Evolutionary conservation across 345 rosid genomes (phyloP).

Genomic region (Ceriops zippeliana): DNA sequence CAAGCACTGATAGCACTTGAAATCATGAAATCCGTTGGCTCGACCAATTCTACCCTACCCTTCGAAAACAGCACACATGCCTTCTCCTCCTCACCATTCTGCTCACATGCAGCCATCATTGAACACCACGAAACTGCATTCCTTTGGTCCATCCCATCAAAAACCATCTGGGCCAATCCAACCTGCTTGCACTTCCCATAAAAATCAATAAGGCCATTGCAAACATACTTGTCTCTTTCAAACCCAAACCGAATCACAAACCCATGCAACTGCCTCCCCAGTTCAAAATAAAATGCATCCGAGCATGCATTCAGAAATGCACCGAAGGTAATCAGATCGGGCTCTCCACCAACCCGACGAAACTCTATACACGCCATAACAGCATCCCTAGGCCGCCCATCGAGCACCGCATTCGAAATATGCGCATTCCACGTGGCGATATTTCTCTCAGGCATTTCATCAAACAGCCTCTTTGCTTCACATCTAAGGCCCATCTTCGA

Average conservation of each 20-base stretch:
- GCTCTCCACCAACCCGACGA: slow-evolving; percentile 48
- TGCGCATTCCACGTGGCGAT: slow-evolving; percentile 68
- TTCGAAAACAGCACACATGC: slow-evolving; percentile 46
- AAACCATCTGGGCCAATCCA: slow-evolving; percentile 43
- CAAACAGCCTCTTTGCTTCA: slow-evolving; percentile 67
- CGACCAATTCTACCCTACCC: slow-evolving; percentile 51
- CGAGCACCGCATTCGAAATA: slow-evolving; percentile 63
- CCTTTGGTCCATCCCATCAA: slow-evolving; percentile 45
- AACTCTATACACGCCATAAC: slow-evolving; percentile 50
- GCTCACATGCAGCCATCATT: slow-evolving; percentile 57
- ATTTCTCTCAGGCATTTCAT: slow-evolving; percentile 71
- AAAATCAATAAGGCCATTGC: slow-evolving; percentile 72
- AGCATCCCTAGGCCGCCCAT: slow-evolving; percentile 46
- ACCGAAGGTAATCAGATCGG: slow-evolving; percentile 67
- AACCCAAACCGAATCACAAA: slow-evolving; percentile 53
- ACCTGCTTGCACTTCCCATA: slow-evolving; percentile 75
- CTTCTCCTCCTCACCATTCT: slow-evolving; percentile 70
- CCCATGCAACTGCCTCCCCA: slow-evolving; percentile 71
- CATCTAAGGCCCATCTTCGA: slow-evolving; percentile 41
- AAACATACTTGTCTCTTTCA: slow-evolving; percentile 48
- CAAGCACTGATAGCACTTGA: slow-evolving; percentile 67
- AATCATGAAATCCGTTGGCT: slow-evolving; percentile 63
- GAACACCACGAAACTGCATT: slow-evolving; percentile 90
- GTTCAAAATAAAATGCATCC: slow-evolving; percentile 39
- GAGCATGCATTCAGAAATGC: slow-evolving; percentile 68